Percentiles rank a stretch among this genome's conserved stretches.
Conservation (phyloP, 2,329 filamentous ascomycete species). For the Aspergillus carbonarius region DNA sequence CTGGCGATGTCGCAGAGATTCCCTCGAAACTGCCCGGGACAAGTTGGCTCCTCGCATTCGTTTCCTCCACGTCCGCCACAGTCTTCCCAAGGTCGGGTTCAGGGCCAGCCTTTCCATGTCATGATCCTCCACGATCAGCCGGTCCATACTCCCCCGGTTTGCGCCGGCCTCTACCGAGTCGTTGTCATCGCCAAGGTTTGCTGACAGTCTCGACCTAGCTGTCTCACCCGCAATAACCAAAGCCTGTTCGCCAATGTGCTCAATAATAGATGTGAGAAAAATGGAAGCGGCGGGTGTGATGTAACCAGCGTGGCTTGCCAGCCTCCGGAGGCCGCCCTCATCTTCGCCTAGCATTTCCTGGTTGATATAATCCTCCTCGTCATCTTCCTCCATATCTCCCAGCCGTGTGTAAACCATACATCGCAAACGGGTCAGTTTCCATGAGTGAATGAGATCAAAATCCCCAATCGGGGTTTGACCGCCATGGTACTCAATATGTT, state of each 20-base stretch:
- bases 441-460: conserved; percentile 90
- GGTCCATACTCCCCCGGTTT: conserved; percentile 52
- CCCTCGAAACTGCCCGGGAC: conserved; percentile 43
- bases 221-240: conserved; percentile 84
- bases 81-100: conserved; percentile 79
- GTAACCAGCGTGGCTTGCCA: conserved; percentile 57
- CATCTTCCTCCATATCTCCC: conserved; percentile 96
- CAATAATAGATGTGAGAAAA: conserved; percentile 90
- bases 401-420: conserved; percentile 99
- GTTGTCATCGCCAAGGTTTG: conserved; percentile 52
- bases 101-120: conserved; percentile 93
- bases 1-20: conserved; percentile 38
- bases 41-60: conserved; percentile 46
- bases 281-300: conserved; percentile 92
- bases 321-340: conserved; percentile 56
- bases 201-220: conserved; percentile 53
- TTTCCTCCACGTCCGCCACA: conserved; percentile 97
- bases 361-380: conserved; percentile 85
- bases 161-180: conserved; percentile 50
- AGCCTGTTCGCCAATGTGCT: conserved; percentile 90
- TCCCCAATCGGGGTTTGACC: conserved; percentile 54
- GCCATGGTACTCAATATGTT: conserved; percentile 63
- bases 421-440: conserved; percentile 87
- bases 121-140: conserved; percentile 79
- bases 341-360: conserved; percentile 69